Evolutionary conservation across 768 basidiomycete species (phyloP).

Genomic region (Cystofilobasidium macerans): DNA sequence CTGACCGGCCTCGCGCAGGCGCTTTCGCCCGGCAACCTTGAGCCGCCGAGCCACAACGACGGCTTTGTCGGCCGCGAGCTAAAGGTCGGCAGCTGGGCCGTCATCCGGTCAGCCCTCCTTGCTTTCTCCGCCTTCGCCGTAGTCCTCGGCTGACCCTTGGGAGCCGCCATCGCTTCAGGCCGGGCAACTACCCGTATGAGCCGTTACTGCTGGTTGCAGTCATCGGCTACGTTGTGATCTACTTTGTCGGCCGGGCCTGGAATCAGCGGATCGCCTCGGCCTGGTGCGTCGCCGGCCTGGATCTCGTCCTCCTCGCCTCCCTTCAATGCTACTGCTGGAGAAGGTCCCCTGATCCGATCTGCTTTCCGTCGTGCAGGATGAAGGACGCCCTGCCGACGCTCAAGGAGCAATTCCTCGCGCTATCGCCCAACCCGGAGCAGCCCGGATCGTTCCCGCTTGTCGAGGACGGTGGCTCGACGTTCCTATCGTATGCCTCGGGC

Average conservation of each 20-base stretch:
- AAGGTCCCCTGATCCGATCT: neutral
- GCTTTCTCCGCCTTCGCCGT: too few relatives aligned
- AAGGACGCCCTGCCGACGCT: slow-evolving; percentile 4
- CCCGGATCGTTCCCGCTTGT: neutral
- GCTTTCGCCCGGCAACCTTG: neutral
- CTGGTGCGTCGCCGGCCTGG: neutral
- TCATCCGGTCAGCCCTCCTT: neutral
- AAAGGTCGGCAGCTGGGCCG: neutral
- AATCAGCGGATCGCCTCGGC: neutral
- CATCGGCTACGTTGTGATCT: neutral
- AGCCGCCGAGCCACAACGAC: neutral
- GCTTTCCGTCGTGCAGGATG: neutral
- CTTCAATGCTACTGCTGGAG: too few relatives aligned
- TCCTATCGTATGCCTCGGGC: slow-evolving; percentile 17
- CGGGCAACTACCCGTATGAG: neutral
- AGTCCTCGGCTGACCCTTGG: too few relatives aligned
- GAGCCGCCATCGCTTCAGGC: neutral
- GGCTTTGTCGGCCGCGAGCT: neutral
- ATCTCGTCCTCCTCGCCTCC: too few relatives aligned
- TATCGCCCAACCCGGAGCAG: slow-evolving; percentile 10
- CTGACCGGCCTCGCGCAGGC: neutral
- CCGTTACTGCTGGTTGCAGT: neutral
- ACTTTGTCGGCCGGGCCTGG: neutral
- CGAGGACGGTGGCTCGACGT: slow-evolving; percentile 16
- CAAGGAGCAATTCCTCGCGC: slow-evolving; percentile 6